These are phyloP conservation scores for Colletotrichum sp. DNA, from an alignment of 2,329 filamentous ascomycete genomes.

Conservation along the genomic window DNA sequence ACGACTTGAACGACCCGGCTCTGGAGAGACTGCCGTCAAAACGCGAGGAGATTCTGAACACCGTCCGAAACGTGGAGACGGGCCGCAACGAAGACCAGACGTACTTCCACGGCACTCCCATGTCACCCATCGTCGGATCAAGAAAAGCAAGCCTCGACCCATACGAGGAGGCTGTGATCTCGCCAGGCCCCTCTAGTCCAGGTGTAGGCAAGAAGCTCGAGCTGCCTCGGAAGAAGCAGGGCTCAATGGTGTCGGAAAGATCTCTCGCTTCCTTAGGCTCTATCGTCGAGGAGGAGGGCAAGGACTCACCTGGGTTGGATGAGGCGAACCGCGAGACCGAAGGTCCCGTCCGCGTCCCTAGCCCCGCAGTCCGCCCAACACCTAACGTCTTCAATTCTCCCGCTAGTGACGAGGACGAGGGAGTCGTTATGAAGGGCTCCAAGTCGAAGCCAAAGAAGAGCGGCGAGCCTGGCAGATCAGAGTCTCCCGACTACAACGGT, in stretches of 20 bases:
- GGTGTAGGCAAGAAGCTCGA: constrained; percentile 31
- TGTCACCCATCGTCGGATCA: constrained; percentile 39
- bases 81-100: constrained; percentile 45
- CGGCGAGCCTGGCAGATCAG: background rate
- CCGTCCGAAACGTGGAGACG: constrained; percentile 51
- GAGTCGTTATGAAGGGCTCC: constrained; percentile 37
- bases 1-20: constrained; percentile 52
- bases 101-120: constrained; percentile 38
- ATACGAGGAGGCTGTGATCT: constrained; percentile 37
- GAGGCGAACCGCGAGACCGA: constrained; percentile 15
- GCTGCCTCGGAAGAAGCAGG: constrained; percentile 29
- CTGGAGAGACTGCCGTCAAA: constrained; percentile 54
- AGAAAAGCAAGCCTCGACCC: constrained; percentile 40
- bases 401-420: constrained; percentile 45
- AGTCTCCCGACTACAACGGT: background rate
- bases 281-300: constrained; percentile 47
- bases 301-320: constrained; percentile 14
- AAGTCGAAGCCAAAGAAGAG: constrained; percentile 15
- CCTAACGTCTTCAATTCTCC: constrained; percentile 26
- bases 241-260: constrained; percentile 33
- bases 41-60: constrained; percentile 47
- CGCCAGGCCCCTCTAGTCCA: constrained; percentile 40
- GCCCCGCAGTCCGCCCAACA: constrained; percentile 26
- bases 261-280: constrained; percentile 48
- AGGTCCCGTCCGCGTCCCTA: constrained; percentile 30